Percentiles rank a stretch among this genome's conserved stretches.
These are phyloP conservation scores for Echinochloa phyllopogon DNA, from an alignment of 176 grass and related monocot species.

Conservation along the genomic window DNA sequence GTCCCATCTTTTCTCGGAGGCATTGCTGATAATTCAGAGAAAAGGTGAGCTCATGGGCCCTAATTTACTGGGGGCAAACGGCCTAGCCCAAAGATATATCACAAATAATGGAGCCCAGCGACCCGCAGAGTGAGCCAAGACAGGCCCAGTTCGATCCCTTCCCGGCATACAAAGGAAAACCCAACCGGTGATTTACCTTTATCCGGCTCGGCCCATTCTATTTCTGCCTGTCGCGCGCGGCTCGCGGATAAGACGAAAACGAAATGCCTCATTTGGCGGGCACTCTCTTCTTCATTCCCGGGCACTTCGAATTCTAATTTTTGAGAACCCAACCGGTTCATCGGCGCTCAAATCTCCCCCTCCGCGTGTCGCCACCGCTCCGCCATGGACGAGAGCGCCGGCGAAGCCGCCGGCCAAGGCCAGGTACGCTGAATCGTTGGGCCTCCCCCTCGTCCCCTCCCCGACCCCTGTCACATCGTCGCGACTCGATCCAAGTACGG, in stretches of 20 bases:
- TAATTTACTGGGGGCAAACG: not conserved
- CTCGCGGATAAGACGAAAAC: not conserved
- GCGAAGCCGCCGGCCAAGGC: not conserved
- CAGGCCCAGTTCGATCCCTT: not conserved
- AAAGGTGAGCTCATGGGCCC: not conserved
- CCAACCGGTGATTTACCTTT: not conserved
- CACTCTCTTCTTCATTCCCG: constrained; percentile 16
- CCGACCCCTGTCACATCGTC: not conserved
- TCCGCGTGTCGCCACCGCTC: not conserved
- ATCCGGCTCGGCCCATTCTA: not conserved
- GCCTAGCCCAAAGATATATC: not conserved
- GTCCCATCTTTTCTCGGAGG: no score
- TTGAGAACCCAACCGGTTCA: constrained; percentile 1
- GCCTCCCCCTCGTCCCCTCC: not conserved
- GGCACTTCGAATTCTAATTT: constrained; percentile 8
- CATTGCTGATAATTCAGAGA: no score
- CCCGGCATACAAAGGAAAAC: not conserved
- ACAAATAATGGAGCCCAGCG: not conserved
- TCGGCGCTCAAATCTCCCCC: not conserved
- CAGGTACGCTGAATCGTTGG: constrained; percentile 23
- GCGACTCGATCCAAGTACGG: not conserved
- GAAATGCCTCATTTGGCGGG: constrained; percentile 6
- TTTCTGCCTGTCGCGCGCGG: not conserved
- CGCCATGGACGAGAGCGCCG: constrained; percentile 38
- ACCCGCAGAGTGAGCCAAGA: not conserved